Evolutionary conservation across 108 stramenopile genomes (phyloP), one percentile per base, ranked within the genome.

Genomic region (Stephanodiscus triporus): DNA sequence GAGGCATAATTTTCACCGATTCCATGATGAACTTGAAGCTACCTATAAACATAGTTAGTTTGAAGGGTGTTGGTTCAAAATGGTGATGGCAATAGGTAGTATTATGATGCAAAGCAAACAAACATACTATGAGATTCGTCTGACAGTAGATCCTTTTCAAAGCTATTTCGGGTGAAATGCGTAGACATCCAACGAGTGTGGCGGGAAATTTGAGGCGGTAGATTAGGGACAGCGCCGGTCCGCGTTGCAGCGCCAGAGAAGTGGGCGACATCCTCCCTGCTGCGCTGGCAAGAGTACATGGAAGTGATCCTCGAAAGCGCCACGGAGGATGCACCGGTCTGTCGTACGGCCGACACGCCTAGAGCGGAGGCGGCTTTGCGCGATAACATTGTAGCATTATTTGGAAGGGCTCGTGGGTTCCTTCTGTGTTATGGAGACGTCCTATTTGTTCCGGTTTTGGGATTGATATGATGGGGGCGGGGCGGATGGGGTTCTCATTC

Each of bases 71-170:
- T 30, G 56, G 30, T 8, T 57, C 9, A 13, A 57, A 30, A 26
- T 9, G 26, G 24, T 9, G 6, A 30, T 30, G 26, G 30, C 30
- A 13, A 9, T 57, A 29, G 0, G 30, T 20, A 17, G 30, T 4
- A 57, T n/a, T n/a, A n/a, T n/a, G n/a, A n/a, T n/a, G 24, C 14
- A 30, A 9, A 30, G 7, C 19, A 1, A 27, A 66, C 4, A 59
- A 51, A 70, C 30, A 67, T 72, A 62, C 66, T 60, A 38, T 72
- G 70, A 62, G 59, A 78, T 67, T 67, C 71, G 53, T 78, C 60
- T n/a, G 48, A 13, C 45, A 71, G 62, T 53, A 78, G n/a, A 45
- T 72, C 66, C 48, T 72, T 72, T 49, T 78, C 64, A 6, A 65
- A 48, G 47, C 32, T 59, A 58, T 70, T 20, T 42, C 48, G 66